A percentile compares a stretch with the other conserved stretches of the same genome.
phyloP scores from a whole-genome alignment of 805 yeast genomes.

The Ogataea degrootiae region DNA sequence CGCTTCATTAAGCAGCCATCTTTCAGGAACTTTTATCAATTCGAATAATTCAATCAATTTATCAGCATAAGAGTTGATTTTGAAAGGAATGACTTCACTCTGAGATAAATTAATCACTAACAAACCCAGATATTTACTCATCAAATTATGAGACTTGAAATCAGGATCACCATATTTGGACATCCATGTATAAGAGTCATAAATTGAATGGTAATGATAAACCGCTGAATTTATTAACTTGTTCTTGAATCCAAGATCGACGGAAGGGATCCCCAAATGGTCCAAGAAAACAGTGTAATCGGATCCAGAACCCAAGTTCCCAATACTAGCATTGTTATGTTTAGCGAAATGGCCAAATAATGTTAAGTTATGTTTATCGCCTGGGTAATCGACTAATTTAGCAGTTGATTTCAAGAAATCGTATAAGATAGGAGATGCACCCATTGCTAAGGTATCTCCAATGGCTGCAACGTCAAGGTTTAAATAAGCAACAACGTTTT shows the following conservation, averaged over 20 bases:
- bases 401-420: constrained; percentile 40
- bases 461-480: constrained; percentile 64
- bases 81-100: constrained; percentile 39
- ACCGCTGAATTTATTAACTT: constrained; percentile 46
- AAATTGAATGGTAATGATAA: constrained; percentile 73
- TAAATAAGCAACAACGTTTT: constrained; percentile 58
- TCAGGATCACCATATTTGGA: constrained; percentile 56
- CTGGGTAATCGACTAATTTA: constrained; percentile 44
- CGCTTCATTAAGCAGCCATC: constrained; percentile 18
- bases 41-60: constrained; percentile 48
- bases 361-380: constrained; percentile 17
- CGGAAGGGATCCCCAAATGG: constrained; percentile 54
- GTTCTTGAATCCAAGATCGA: constrained; percentile 51
- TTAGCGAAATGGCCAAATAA: constrained; percentile 34
- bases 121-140: constrained; percentile 51
- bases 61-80: constrained; percentile 43
- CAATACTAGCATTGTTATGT: constrained; percentile 31
- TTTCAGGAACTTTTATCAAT: constrained; percentile 20
- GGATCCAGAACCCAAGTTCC: constrained; percentile 62
- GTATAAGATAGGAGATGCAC: constrained; percentile 57
- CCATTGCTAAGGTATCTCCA: constrained; percentile 48
- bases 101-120: constrained; percentile 46
- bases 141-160: constrained; percentile 51
- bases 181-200: constrained; percentile 74
- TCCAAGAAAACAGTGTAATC: constrained; percentile 62